phyloP scores from a whole-genome alignment of 768 basidiomycete genomes.

The Cytidiella melzeri region DNA sequence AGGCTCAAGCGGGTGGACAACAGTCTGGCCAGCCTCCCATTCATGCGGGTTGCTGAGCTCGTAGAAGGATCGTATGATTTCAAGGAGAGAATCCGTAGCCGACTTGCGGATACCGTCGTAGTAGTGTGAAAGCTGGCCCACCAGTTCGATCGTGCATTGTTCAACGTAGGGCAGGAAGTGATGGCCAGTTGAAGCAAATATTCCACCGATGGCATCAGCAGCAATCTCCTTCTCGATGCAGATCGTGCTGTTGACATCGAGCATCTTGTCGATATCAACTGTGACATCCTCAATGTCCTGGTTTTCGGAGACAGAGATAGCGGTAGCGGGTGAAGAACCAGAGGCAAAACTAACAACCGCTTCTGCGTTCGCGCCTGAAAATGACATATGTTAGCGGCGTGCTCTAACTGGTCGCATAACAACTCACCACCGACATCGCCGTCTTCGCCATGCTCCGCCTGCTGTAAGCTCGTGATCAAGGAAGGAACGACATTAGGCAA shows the following conservation, averaged over 20 bases:
- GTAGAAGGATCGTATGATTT: slow-evolving; percentile 88
- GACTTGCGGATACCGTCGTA: slow-evolving; percentile 98
- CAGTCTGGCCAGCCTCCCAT: slow-evolving; percentile 70
- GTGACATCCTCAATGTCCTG: slow-evolving; percentile 58
- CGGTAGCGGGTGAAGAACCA: slow-evolving; percentile 65
- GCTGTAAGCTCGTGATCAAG: slow-evolving; percentile 75
- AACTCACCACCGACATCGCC: slow-evolving; percentile 37
- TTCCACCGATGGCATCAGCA: slow-evolving; percentile 87
- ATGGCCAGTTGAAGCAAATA: slow-evolving; percentile 74
- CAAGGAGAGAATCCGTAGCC: slow-evolving; percentile 80
- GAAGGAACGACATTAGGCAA: slow-evolving; percentile 82
- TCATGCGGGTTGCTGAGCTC: slow-evolving; percentile 77
- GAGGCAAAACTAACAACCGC: slow-evolving; percentile 61
- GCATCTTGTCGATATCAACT: slow-evolving; percentile 77
- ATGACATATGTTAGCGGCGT: background rate
- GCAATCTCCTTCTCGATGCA: slow-evolving; percentile 99
- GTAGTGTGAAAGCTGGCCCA: slow-evolving; percentile 79
- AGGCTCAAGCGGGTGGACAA: slow-evolving; percentile 46
- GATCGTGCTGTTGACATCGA: slow-evolving; percentile 92
- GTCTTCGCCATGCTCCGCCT: slow-evolving; percentile 73
- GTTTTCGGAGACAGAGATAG: slow-evolving; percentile 59
- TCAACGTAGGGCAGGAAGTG: slow-evolving; percentile 94
- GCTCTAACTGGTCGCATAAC: background rate
- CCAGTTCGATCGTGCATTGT: slow-evolving; percentile 69
- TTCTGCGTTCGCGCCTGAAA: slow-evolving; percentile 46